phyloP scores from a whole-genome alignment of 1,284 basidiomycete species.

The Phlebopus sp. region DNA sequence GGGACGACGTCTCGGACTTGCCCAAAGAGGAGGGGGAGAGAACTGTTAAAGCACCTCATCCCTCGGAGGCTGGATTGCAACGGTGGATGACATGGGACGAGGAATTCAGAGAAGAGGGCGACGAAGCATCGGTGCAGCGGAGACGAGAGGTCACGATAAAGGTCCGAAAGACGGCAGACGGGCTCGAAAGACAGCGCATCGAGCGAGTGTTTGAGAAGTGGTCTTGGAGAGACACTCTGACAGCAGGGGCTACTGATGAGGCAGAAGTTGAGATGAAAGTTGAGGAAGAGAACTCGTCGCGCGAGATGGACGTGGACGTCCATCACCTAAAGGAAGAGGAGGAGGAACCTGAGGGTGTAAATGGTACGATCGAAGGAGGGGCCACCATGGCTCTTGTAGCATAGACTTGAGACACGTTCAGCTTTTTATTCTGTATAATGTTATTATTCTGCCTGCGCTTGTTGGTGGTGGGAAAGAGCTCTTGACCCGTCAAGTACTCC shows the following conservation, averaged over 20 bases:
- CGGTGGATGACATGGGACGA: conserved; percentile 38
- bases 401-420: conserved; percentile 9
- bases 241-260: conserved; percentile 5
- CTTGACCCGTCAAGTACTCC: too few relatives aligned
- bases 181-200: conserved; percentile 67
- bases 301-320: conserved; percentile 8
- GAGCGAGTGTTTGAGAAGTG: conserved; percentile 67
- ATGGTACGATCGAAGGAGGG: neutral
- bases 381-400: conserved; percentile 19
- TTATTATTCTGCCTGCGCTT: conserved; percentile 3
- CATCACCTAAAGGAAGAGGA: conserved; percentile 9
- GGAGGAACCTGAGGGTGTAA: conserved; percentile 1
- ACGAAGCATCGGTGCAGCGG: conserved; percentile 45
- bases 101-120: conserved; percentile 34
- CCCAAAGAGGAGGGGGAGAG: conserved; percentile 40
- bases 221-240: conserved; percentile 44
- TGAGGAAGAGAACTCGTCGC: conserved; percentile 14
- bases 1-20: conserved; percentile 53
- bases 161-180: conserved; percentile 52
- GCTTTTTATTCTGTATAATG: conserved; percentile 9
- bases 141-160: conserved; percentile 54
- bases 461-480: too few relatives aligned
- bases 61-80: conserved; percentile 35
- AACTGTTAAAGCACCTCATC: conserved; percentile 34
- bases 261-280: conserved; percentile 31